Evolutionary conservation across 805 yeast species (phyloP).

Genomic region (Kuraishia floccosa): DNA sequence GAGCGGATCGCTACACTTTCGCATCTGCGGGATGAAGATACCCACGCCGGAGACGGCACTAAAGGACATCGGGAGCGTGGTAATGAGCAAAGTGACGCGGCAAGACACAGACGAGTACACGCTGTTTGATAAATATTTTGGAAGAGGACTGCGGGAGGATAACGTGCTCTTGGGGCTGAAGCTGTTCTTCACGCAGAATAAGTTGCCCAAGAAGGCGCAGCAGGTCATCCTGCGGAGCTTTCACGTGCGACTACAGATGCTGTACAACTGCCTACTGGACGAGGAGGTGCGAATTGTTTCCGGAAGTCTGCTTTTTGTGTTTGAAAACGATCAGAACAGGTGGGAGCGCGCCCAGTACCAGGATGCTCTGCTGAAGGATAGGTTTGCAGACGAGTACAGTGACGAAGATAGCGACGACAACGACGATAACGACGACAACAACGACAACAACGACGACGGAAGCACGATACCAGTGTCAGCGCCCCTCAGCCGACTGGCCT

Average conservation of each 20-base stretch:
- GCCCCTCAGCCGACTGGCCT: constrained; percentile 44
- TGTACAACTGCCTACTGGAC: constrained; percentile 53
- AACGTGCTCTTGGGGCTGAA: constrained; percentile 33
- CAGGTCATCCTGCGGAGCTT: constrained; percentile 31
- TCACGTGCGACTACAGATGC: constrained; percentile 46
- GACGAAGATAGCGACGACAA: constrained; percentile 21
- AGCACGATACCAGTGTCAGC: constrained; percentile 9
- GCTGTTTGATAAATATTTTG: constrained; percentile 56
- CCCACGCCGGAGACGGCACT: constrained; percentile 9
- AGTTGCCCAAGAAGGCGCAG: constrained; percentile 18
- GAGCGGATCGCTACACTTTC: constrained; percentile 60
- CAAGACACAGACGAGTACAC: constrained; percentile 13
- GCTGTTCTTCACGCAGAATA: constrained; percentile 29
- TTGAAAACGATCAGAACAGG: constrained; percentile 50
- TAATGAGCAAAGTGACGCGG: background rate
- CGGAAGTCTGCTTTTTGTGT: constrained; percentile 61
- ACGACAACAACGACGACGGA: constrained; percentile 14
- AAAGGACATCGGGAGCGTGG: background rate
- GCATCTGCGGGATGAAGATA: constrained; percentile 86
- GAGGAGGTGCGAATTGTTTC: constrained; percentile 58
- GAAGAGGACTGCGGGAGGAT: constrained; percentile 40
- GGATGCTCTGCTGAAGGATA: constrained; percentile 26
- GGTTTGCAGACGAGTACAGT: constrained; percentile 17
- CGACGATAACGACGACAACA: constrained; percentile 15
- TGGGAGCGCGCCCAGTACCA: constrained; percentile 34